A percentile compares a stretch with the other conserved stretches of the same genome.
phyloP scores from a whole-genome alignment of 176 grass and related monocot genomes.

The Alloteropsis semialata region DNA sequence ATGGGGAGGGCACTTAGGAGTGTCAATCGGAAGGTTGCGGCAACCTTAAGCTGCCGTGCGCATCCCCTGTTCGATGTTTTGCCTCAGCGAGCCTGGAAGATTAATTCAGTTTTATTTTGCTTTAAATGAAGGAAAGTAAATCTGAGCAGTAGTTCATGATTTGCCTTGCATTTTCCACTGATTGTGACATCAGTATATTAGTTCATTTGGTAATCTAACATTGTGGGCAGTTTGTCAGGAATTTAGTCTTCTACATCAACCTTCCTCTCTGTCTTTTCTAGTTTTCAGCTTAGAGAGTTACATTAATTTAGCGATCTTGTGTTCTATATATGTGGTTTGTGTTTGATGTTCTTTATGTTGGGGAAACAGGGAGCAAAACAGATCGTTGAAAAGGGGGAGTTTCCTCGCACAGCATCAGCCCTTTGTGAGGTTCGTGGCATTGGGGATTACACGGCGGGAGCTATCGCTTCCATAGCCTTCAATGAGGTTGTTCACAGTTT shows the following conservation, averaged over 20 bases:
- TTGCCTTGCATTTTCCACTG: neutral
- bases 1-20: too few species aligned
- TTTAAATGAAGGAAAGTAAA: neutral
- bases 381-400: constrained; percentile 56
- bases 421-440: constrained; percentile 78
- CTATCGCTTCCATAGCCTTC: constrained; percentile 94
- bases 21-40: neutral
- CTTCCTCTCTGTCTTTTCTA: neutral
- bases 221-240: neutral
- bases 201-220: neutral
- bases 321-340: neutral
- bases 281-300: neutral
- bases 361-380: constrained; percentile 74
- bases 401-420: constrained; percentile 55
- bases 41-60: neutral
- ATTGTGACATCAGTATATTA: neutral
- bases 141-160: neutral
- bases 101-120: neutral
- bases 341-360: neutral
- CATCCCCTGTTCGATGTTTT: constrained; percentile 19
- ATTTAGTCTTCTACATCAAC: neutral
- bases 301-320: neutral
- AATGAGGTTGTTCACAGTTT: constrained; percentile 54
- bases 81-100: neutral
- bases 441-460: constrained; percentile 91